These are phyloP conservation scores for Cicer cuneatum DNA, from an alignment of 306 rosid species.

Conservation along the genomic window DNA sequence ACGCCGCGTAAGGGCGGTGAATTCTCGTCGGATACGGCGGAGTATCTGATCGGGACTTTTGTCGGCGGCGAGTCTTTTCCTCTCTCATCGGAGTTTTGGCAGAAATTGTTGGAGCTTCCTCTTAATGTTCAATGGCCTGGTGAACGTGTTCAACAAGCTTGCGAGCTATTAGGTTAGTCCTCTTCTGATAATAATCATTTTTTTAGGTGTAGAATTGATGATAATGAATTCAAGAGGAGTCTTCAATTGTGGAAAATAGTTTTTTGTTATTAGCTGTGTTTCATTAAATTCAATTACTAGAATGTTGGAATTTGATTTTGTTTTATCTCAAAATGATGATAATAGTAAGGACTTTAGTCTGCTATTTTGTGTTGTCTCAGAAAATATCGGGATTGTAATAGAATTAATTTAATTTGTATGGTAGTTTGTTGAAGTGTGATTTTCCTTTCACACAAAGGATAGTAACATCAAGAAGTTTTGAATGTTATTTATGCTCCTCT, in stretches of 20 bases:
- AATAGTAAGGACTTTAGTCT: constrained; percentile 31
- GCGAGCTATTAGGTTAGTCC: constrained; percentile 82
- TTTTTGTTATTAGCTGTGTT: constrained; percentile 1
- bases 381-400: constrained; percentile 7
- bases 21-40: constrained; percentile 81
- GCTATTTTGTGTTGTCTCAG: constrained; percentile 9
- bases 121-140: constrained; percentile 79
- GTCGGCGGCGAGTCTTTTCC: constrained; percentile 86
- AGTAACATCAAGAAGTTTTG: constrained; percentile 29
- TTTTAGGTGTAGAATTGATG: constrained; percentile 15
- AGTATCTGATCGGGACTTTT: constrained; percentile 85
- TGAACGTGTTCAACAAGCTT: constrained; percentile 78
- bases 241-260: constrained; percentile 32
- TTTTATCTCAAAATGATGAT: not conserved
- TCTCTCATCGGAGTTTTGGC: constrained; percentile 91
- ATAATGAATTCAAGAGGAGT: constrained; percentile 13
- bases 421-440: constrained; percentile 30
- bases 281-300: not conserved
- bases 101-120: constrained; percentile 84
- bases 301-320: constrained; percentile 32
- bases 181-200: constrained; percentile 14
- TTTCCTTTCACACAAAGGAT: constrained; percentile 10
- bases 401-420: not conserved
- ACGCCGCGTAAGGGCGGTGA: constrained; percentile 72
- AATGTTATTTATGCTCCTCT: constrained; percentile 2